Conservation (phyloP, 352 stramenopile genomes). For the Achlya hypogyna region DNA sequence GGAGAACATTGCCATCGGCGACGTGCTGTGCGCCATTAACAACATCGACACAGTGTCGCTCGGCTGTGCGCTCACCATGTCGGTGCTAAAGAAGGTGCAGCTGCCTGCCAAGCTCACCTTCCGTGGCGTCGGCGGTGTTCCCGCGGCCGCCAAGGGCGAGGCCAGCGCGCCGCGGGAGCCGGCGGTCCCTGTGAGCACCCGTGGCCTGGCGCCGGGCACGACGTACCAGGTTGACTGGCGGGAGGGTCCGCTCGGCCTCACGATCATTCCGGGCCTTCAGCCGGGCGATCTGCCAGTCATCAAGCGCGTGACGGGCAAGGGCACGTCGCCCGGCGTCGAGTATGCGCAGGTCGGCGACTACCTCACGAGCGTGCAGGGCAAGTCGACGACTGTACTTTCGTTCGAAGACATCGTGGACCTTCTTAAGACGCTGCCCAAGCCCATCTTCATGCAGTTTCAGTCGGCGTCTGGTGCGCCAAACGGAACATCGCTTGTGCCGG, state of each 20-base stretch:
- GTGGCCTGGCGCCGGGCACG: slow-evolving; percentile 4
- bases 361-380: slow-evolving; percentile 75
- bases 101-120: slow-evolving; percentile 76
- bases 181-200: background rate
- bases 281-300: slow-evolving; percentile 74
- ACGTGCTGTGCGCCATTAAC: slow-evolving; percentile 81
- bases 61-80: slow-evolving; percentile 81
- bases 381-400: slow-evolving; percentile 48
- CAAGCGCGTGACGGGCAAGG: slow-evolving; percentile 81
- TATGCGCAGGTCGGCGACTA: slow-evolving; percentile 74
- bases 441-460: slow-evolving; percentile 60
- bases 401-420: slow-evolving; percentile 79
- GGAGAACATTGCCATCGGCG: slow-evolving; percentile 81
- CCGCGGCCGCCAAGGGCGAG: background rate
- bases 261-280: slow-evolving; percentile 77
- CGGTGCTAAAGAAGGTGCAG: slow-evolving; percentile 83
- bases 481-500: background rate
- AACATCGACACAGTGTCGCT: slow-evolving; percentile 86
- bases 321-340: slow-evolving; percentile 67
- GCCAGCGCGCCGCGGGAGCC: background rate
- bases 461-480: slow-evolving; percentile 23
- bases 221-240: slow-evolving; percentile 73
- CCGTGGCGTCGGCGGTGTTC: slow-evolving; percentile 54
- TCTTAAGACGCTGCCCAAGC: slow-evolving; percentile 72
- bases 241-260: slow-evolving; percentile 69